Evolutionary conservation across 805 yeast species (phyloP), one percentile per base, ranked within the genome.

Genomic region (Teunomyces stri): DNA sequence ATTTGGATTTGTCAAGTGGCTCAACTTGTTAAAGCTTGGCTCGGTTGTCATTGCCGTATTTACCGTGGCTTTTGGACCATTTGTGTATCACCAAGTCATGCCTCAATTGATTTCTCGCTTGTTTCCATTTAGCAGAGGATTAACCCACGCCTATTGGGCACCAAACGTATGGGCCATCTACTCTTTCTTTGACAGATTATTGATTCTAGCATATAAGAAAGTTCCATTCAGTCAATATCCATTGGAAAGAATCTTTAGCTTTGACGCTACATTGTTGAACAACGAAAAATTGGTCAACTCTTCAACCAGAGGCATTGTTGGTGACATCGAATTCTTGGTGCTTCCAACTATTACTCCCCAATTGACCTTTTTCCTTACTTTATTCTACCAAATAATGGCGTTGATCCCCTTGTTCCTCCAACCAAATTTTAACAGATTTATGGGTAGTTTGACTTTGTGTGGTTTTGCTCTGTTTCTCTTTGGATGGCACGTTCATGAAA

Each of bases 401-500:
- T 70, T 89, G 21, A 69, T 87, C 2, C 96, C 96, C 1, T 70
- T 88, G 27, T 66, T 74, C 46, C 55, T 84, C 28, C 81, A 80
- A 47, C 96, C 97, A 4, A 82, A 83, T 2, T 87, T 78, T 62
- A 82, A 81, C 52, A 75, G 95, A 53, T 94, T 94, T 56, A 64
- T 91, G 13, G 97, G 96, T 0, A 80, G 91, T 1, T 68, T 94
- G 56, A 85, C 97, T 0, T 74, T 92, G 42, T 92, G 98, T 67
- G 98, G 95, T 3, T 89, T 81, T 68, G 84, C 96, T 0, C 87
- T 96, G 2, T 94, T 88, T 60, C 68, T 94, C 42, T 94, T 94
- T 67, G 99, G 99, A 4, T 94, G 98, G 97, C 98, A 94, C 61
- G 99, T 94, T 20, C 99, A 94, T 69, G 99, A 94, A 66, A 94